Evolutionary conservation across 2,329 filamentous ascomycete genomes (phyloP).

Genomic region (Pyricularia pennisetigena): DNA sequence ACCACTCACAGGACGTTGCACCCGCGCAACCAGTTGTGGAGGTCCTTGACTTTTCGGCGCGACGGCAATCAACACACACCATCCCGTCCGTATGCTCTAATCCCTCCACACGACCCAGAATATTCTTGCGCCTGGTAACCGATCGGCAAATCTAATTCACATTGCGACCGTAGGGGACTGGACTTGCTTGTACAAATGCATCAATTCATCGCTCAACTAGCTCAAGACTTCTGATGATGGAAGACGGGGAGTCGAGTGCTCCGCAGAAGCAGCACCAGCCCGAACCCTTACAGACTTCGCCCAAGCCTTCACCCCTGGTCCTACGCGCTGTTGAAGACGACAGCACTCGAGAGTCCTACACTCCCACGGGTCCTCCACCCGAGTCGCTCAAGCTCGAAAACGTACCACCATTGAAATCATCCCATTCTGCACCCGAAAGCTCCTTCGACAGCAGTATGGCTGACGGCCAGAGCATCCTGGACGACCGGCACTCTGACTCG

Average conservation of each 20-base stretch:
- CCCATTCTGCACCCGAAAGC: slow-evolving; percentile 10
- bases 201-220: background rate
- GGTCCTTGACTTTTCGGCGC: background rate
- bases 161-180: background rate
- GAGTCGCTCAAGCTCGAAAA: slow-evolving; percentile 11
- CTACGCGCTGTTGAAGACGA: slow-evolving; percentile 2
- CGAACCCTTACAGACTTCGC: slow-evolving; percentile 6
- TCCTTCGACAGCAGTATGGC: slow-evolving; percentile 20
- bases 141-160: background rate
- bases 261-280: slow-evolving; percentile 8
- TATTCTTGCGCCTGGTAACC: background rate
- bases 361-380: slow-evolving; percentile 5
- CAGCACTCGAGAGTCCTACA: slow-evolving; percentile 4
- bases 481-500: slow-evolving; percentile 33
- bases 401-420: slow-evolving; percentile 15
- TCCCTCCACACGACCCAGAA: background rate
- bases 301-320: background rate
- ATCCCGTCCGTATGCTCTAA: background rate
- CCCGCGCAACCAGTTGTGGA: background rate
- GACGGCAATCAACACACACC: background rate
- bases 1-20: background rate
- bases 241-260: slow-evolving; percentile 15
- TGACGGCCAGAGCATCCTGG: slow-evolving; percentile 24
- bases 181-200: background rate
- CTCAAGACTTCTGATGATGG: slow-evolving; percentile 16